A percentile compares a stretch with the other conserved stretches of the same genome.
These are phyloP conservation scores for Rhododendron simsii DNA, from an alignment of 148 eudicot species.

Conservation along the genomic window DNA sequence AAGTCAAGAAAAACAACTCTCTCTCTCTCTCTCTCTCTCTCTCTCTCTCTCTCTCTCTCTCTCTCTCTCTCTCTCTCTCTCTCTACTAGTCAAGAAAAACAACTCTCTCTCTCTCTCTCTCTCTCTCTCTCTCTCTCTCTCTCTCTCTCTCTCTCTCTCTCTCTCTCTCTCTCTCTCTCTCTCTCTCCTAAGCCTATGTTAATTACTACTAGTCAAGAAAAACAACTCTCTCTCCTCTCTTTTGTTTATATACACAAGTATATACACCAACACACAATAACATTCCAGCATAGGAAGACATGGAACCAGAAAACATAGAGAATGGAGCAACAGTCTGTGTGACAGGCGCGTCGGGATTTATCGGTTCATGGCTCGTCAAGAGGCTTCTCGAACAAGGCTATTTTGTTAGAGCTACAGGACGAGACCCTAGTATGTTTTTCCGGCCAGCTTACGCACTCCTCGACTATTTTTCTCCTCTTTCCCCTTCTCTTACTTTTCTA, in stretches of 20 bases:
- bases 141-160: too few species aligned
- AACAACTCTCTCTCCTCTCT: too few species aligned
- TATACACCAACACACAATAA: background rate
- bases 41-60: background rate
- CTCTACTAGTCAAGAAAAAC: too few species aligned
- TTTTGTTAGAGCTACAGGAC: conserved; percentile 48
- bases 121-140: too few species aligned
- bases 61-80: too few species aligned
- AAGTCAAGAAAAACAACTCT: background rate
- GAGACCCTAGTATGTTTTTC: conserved; percentile 32
- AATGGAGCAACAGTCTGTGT: conserved; percentile 33
- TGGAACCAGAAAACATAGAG: conserved; percentile 6
- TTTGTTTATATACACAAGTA: background rate
- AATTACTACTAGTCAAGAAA: too few species aligned
- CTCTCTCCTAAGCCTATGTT: too few species aligned
- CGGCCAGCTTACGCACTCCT: background rate
- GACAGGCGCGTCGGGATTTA: conserved; percentile 49
- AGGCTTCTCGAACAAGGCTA: conserved; percentile 43
- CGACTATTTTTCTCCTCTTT: background rate
- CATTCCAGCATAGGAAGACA: background rate
- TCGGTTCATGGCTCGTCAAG: conserved; percentile 53
- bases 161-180: too few species aligned
- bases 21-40: background rate
- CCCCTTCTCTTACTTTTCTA: background rate
- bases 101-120: too few species aligned